Conservation (phyloP, 768 basidiomycete species). For the Asterophora lycoperdoides region DNA sequence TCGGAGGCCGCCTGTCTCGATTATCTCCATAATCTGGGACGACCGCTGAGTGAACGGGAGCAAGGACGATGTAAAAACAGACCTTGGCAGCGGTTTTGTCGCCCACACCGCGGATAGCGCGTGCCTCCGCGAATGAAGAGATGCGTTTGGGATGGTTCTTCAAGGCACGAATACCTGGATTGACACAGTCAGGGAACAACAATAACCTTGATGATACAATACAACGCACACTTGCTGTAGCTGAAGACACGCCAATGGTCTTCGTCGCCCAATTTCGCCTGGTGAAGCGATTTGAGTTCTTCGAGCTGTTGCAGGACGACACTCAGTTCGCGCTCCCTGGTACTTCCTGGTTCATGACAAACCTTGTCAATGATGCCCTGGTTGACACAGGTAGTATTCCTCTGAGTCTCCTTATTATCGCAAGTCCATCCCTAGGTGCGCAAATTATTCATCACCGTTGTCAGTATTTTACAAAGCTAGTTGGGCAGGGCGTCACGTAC, state of each 20-base stretch:
- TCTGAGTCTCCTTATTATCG: constrained; percentile 42
- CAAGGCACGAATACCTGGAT: constrained; percentile 55
- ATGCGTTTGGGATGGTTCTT: constrained; percentile 56
- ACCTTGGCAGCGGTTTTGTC: constrained; percentile 75
- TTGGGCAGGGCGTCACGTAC: constrained; percentile 18
- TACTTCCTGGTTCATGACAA: constrained; percentile 2
- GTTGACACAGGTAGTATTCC: constrained; percentile 47
- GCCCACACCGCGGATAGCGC: constrained; percentile 57
- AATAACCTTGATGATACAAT: not conserved
- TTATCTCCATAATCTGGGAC: constrained; percentile 72
- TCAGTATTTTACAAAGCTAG: no score
- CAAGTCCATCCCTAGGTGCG: constrained; percentile 58
- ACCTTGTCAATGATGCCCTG: constrained; percentile 76
- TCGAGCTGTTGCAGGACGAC: constrained; percentile 42
- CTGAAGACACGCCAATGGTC: constrained; percentile 65
- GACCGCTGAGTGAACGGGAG: no score
- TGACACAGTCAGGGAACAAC: not conserved
- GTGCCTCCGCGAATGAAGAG: constrained; percentile 53
- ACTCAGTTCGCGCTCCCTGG: not conserved
- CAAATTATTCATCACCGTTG: no score
- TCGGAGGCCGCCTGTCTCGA: constrained; percentile 66
- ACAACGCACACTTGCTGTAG: constrained; percentile 59
- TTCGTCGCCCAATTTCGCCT: constrained; percentile 52
- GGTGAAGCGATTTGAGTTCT: constrained; percentile 63
- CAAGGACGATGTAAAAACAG: not conserved